phyloP scores from a whole-genome alignment of 345 rosid species.

The Aquilaria malaccensis region DNA sequence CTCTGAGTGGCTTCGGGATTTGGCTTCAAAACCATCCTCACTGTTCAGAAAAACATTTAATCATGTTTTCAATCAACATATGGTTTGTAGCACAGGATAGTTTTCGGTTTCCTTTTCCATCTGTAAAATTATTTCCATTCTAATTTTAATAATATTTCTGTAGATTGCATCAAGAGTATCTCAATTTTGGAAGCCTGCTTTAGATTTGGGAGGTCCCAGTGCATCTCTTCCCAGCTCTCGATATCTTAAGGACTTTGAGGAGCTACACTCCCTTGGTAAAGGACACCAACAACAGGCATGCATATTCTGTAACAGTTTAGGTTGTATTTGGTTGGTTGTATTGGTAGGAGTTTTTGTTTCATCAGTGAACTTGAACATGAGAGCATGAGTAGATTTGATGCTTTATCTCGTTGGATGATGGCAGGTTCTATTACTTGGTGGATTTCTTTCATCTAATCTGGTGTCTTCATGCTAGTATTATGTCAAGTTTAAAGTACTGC shows the following conservation, averaged over 20 bases:
- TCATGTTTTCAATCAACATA: conserved; percentile 58
- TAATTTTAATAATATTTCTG: conserved; percentile 4
- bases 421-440: too few relatives aligned
- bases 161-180: conserved; percentile 70
- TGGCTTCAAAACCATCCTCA: conserved; percentile 65
- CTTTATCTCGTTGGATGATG: too few relatives aligned
- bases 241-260: conserved; percentile 92
- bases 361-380: too few relatives aligned
- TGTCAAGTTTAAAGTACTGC: too few relatives aligned
- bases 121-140: conserved; percentile 5
- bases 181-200: conserved; percentile 80
- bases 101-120: conserved; percentile 7
- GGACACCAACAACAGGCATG: too few relatives aligned
- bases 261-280: conserved; percentile 82
- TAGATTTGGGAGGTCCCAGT: conserved; percentile 45
- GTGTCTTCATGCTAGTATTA: too few relatives aligned
- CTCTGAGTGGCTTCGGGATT: conserved; percentile 55
- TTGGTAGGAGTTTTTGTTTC: neutral
- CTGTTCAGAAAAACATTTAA: conserved; percentile 60
- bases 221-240: conserved; percentile 65
- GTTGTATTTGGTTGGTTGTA: neutral
- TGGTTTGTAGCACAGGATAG: conserved; percentile 33
- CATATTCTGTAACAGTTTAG: conserved; percentile 1
- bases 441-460: too few relatives aligned
- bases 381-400: too few relatives aligned